phyloP scores from a whole-genome alignment of 163 green algal species.

The Chlorella variabilis region DNA sequence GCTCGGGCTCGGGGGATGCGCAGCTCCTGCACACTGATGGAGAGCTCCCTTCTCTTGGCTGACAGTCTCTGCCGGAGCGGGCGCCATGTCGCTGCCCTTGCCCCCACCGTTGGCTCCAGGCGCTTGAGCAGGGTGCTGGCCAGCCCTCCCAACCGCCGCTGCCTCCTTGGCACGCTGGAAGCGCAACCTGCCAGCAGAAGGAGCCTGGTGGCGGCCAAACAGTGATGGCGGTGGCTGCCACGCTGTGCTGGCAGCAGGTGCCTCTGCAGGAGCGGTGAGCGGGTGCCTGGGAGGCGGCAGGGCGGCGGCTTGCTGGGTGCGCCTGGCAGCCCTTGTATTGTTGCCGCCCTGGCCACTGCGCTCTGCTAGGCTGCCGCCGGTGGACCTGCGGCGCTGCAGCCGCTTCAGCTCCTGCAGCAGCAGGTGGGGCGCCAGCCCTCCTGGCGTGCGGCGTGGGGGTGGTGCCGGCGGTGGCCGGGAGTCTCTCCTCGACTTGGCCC shows the following conservation, averaged over 20 bases:
- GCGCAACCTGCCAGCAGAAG: too few species aligned
- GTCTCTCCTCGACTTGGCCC: background rate
- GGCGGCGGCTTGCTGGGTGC: background rate
- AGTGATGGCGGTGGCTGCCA: too few species aligned
- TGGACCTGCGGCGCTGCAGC: background rate
- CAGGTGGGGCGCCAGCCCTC: background rate
- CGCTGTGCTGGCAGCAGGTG: background rate
- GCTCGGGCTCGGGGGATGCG: too few species aligned
- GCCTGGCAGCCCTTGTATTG: background rate
- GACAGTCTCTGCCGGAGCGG: too few species aligned
- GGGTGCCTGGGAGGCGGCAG: background rate
- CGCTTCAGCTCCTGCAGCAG: conserved; percentile 17
- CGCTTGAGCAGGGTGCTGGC: too few species aligned
- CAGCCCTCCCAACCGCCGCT: background rate
- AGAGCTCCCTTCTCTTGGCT: too few species aligned
- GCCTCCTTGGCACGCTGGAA: background rate
- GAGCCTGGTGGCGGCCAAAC: too few species aligned
- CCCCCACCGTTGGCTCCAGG: too few species aligned
- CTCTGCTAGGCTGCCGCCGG: background rate
- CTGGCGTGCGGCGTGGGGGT: background rate
- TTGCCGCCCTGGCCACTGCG: background rate
- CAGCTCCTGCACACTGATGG: too few species aligned
- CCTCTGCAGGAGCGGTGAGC: background rate
- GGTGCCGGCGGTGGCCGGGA: background rate
- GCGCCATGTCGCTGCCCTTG: too few species aligned